A percentile compares a stretch with the other conserved stretches of the same genome.
Conservation (phyloP, 345 rosid species). For the Populus simonii region DNA sequence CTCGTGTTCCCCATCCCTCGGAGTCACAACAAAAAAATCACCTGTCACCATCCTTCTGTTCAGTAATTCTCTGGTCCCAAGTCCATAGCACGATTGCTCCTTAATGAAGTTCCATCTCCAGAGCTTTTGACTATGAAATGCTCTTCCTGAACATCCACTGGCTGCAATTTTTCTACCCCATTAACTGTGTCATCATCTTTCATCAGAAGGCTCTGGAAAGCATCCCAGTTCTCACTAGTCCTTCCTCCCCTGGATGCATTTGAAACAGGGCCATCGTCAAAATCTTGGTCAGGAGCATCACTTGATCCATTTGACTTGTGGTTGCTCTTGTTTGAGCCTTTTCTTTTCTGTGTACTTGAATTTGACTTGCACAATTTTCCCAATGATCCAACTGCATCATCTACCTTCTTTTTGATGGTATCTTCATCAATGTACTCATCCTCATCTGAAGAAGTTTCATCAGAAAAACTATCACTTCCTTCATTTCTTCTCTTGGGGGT, state of each 20-base stretch:
- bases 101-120: slow-evolving; percentile 20
- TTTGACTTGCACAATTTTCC: slow-evolving; percentile 33
- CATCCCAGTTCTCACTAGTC: slow-evolving; percentile 60
- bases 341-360: slow-evolving; percentile 28
- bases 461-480: slow-evolving; percentile 35
- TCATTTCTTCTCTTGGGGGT: slow-evolving; percentile 67
- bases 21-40: slow-evolving; percentile 46
- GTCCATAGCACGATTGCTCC: slow-evolving; percentile 17
- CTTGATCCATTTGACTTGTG: slow-evolving; percentile 20
- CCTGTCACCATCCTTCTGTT: slow-evolving; percentile 19
- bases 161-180: slow-evolving; percentile 17
- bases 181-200: slow-evolving; percentile 36
- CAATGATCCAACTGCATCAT: slow-evolving; percentile 53
- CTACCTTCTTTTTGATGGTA: slow-evolving; percentile 50
- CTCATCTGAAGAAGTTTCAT: slow-evolving; percentile 44
- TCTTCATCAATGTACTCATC: slow-evolving; percentile 49
- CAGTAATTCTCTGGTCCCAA: slow-evolving; percentile 34
- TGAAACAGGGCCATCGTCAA: slow-evolving; percentile 17
- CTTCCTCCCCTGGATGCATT: slow-evolving; percentile 29
- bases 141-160: slow-evolving; percentile 28
- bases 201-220: slow-evolving; percentile 69
- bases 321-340: slow-evolving; percentile 25
- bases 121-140: slow-evolving; percentile 31
- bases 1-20: slow-evolving; percentile 33
- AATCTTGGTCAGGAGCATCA: slow-evolving; percentile 16